These are phyloP conservation scores for Gossypium lobatum DNA, from an alignment of 441 rosid species.

Conservation along the genomic window DNA sequence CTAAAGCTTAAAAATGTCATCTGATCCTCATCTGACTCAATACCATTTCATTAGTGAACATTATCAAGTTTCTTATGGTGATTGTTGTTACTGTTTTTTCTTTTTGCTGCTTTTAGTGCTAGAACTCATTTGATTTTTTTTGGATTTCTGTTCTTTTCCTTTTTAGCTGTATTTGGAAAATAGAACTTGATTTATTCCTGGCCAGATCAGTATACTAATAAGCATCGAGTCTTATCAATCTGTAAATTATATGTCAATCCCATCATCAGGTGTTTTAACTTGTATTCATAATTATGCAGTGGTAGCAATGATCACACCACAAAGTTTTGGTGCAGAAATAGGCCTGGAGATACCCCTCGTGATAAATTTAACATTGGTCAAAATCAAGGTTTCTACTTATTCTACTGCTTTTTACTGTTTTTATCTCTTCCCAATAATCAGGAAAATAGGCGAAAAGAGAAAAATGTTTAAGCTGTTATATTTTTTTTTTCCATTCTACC, in stretches of 20 bases:
- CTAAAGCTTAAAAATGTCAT: neutral
- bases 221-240: constrained; percentile 11
- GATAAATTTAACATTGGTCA: constrained; percentile 71
- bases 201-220: neutral
- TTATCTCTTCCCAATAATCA: neutral
- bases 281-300: constrained; percentile 46
- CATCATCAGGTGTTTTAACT: constrained; percentile 7
- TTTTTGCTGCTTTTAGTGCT: neutral
- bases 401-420: neutral
- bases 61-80: neutral
- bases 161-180: neutral
- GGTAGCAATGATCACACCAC: constrained; percentile 96
- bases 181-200: neutral
- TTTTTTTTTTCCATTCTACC: neutral
- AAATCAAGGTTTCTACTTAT: constrained; percentile 57
- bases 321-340: constrained; percentile 96
- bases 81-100: neutral
- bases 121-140: neutral
- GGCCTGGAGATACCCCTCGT: constrained; percentile 90
- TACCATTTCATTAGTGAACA: neutral
- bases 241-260: constrained; percentile 2
- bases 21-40: neutral
- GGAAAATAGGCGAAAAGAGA: neutral
- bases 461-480: neutral
- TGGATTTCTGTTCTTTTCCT: neutral